Percentiles rank a stretch among this genome's conserved stretches.
These are phyloP conservation scores for Smithsoniella earleae DNA, from an alignment of 163 green algal species.

Conservation along the genomic window DNA sequence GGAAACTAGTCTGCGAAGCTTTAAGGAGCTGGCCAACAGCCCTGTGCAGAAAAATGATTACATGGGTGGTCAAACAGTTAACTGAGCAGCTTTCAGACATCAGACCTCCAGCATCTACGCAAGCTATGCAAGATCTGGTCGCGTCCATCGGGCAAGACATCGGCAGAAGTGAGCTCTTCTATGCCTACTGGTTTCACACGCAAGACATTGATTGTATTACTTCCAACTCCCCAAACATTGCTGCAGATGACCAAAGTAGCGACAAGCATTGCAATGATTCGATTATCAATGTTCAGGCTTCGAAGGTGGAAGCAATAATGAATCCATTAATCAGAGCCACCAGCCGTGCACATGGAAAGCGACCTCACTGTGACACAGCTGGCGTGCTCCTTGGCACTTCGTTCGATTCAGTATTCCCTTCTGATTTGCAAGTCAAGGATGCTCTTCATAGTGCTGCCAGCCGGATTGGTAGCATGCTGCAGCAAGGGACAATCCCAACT, in stretches of 20 bases:
- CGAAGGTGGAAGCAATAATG: too few species aligned
- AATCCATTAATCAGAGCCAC: neutral
- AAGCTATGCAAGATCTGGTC: slow-evolving; percentile 15
- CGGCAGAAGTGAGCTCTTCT: too few species aligned
- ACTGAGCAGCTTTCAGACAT: neutral
- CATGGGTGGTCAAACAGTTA: slow-evolving; percentile 22
- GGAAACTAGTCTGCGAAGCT: neutral
- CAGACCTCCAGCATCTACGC: neutral
- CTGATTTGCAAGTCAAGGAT: neutral
- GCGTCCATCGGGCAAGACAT: neutral
- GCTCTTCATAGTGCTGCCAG: neutral
- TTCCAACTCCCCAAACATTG: too few species aligned
- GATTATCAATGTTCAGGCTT: too few species aligned
- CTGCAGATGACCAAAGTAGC: too few species aligned
- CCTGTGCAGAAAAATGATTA: too few species aligned
- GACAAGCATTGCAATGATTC: too few species aligned
- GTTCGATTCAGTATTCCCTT: neutral
- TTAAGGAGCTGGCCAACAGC: neutral
- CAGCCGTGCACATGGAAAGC: slow-evolving; percentile 10
- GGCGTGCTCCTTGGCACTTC: neutral
- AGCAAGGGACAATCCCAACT: slow-evolving; percentile 10
- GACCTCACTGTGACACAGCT: slow-evolving; percentile 19
- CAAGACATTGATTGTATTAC: too few species aligned
- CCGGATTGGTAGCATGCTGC: neutral
- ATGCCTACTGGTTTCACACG: too few species aligned